Conservation (phyloP, 768 basidiomycete genomes). For the Dentipellis fragilis region DNA sequence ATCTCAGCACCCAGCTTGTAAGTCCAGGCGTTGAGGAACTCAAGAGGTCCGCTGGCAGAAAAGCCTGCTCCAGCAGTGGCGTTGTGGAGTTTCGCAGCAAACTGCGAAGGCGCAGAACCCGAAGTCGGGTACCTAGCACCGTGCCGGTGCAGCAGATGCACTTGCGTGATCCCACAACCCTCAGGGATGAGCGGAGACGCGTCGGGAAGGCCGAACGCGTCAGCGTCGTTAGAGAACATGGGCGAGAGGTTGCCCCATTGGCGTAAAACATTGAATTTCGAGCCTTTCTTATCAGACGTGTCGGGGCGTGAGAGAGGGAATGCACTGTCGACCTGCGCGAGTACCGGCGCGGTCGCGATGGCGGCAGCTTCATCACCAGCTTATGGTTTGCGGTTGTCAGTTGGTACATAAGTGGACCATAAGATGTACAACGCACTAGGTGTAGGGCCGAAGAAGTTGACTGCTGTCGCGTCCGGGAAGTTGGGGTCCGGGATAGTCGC, state of each 20-base stretch:
- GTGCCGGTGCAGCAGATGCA: slow-evolving; percentile 31
- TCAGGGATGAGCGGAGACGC: slow-evolving; percentile 36
- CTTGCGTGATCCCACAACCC: slow-evolving; percentile 36
- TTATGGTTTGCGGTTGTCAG: background rate
- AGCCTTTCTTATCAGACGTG: slow-evolving; percentile 22
- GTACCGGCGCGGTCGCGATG: slow-evolving; percentile 25
- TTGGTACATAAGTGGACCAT: background rate
- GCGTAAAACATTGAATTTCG: slow-evolving; percentile 33
- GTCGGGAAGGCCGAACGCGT: slow-evolving; percentile 35
- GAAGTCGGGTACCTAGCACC: slow-evolving; percentile 34
- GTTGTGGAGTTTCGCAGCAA: slow-evolving; percentile 18
- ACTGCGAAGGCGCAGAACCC: slow-evolving; percentile 16
- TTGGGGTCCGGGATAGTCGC: slow-evolving; percentile 20
- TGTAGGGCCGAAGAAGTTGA: slow-evolving; percentile 39
- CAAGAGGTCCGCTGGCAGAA: slow-evolving; percentile 25
- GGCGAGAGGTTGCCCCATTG: slow-evolving; percentile 41
- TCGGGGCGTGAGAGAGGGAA: slow-evolving; percentile 34
- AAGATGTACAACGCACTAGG: slow-evolving; percentile 25
- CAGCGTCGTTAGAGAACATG: slow-evolving; percentile 37
- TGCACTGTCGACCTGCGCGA: slow-evolving; percentile 25
- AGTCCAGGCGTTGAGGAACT: slow-evolving; percentile 36
- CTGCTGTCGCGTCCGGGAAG: slow-evolving; percentile 32
- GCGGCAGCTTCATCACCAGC: slow-evolving; percentile 21
- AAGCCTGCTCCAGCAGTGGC: slow-evolving; percentile 20
- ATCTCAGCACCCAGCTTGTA: slow-evolving; percentile 37